Evolutionary conservation across 306 rosid genomes (phyloP), one percentile per base, ranked within the genome.

Genomic region (Acacia confusa): DNA sequence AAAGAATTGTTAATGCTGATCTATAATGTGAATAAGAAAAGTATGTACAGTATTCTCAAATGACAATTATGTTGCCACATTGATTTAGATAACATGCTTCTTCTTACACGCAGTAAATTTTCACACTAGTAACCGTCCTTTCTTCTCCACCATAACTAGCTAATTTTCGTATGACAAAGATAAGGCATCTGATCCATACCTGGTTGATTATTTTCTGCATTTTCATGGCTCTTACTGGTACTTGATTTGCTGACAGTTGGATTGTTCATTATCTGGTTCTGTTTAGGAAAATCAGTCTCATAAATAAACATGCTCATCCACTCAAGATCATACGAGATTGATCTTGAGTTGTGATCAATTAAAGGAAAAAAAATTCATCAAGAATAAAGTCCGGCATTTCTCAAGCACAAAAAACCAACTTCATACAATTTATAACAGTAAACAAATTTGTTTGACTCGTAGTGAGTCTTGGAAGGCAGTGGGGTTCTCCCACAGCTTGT

Each of bases 181-280:
- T 36, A 63, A 36, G 45, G 77, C 71, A 71, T 72, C 75, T 76
- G 43, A 86, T 97, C 66, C 79, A 78, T 69, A 88, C 98, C 96
- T 86, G 88, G 66, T 80, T 87, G 82, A 75, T 28, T 88, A 72
- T 77, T 89, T 84, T 89, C 85, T 8, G 67, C 91, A 78, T 74
- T 88, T 72, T 84, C 94, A 75, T 78, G 86, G 79, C 81, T 88
- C 82, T 38, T 80, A 41, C 86, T 78, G 58, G 83, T 71, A 63
- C 88, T 81, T 61, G 88, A 87, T 84, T 90, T 88, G 88, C 75
- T 79, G 64, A 70, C 60, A 81, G 81, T 83, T 67, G 84, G 85
- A 79, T 81, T 95, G 70, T 80, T 82, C 82, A 81, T 83, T 64
- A 84, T 85, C 60, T 82, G 91, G 86, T 85, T 87, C 96, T 89